A percentile compares a stretch with the other conserved stretches of the same genome.
phyloP scores from a whole-genome alignment of 2,329 filamentous ascomycete species.

The Pseudopyrenochaeta lycopersici region DNA sequence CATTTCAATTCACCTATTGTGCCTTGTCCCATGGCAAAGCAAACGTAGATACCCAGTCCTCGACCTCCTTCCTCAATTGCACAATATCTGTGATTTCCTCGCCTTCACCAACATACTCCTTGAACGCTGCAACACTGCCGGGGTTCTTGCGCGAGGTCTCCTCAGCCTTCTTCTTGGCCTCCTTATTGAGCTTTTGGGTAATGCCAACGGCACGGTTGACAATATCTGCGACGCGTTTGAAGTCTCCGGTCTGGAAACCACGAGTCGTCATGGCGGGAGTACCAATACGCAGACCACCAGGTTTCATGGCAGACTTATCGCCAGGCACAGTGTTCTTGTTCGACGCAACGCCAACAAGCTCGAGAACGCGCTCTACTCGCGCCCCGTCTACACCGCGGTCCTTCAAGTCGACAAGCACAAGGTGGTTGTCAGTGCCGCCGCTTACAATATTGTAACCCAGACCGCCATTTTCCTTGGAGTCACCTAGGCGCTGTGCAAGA shows the following conservation, averaged over 20 bases:
- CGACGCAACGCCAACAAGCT: conserved; percentile 98
- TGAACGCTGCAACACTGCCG: conserved; percentile 51
- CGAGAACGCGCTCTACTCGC: conserved; percentile 92
- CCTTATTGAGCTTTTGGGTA: conserved; percentile 52
- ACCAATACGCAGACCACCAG: conserved; percentile 93
- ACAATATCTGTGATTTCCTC: conserved; percentile 53
- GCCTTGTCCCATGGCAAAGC: conserved; percentile 51
- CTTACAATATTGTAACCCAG: conserved; percentile 95
- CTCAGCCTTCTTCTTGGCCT: conserved; percentile 50
- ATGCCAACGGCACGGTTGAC: conserved; percentile 53
- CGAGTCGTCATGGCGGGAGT: conserved; percentile 97
- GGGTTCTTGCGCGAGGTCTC: conserved; percentile 50
- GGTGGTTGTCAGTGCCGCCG: conserved; percentile 96
- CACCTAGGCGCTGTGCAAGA: conserved; percentile 74
- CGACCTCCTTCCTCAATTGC: conserved; percentile 51
- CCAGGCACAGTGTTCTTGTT: conserved; percentile 99
- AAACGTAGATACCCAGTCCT: conserved; percentile 54
- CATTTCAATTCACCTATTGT: conserved; percentile 22
- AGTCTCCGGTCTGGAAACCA: conserved; percentile 92
- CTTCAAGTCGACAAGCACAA: conserved; percentile 94
- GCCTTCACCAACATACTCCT: conserved; percentile 52
- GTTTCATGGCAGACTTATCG: conserved; percentile 95
- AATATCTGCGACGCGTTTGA: conserved; percentile 69
- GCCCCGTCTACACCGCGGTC: conserved; percentile 88
- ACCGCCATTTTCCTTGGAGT: conserved; percentile 73